Base-by-base conservation (phyloP, 257 asterid species). In the Capsicum baccatum region DNA sequence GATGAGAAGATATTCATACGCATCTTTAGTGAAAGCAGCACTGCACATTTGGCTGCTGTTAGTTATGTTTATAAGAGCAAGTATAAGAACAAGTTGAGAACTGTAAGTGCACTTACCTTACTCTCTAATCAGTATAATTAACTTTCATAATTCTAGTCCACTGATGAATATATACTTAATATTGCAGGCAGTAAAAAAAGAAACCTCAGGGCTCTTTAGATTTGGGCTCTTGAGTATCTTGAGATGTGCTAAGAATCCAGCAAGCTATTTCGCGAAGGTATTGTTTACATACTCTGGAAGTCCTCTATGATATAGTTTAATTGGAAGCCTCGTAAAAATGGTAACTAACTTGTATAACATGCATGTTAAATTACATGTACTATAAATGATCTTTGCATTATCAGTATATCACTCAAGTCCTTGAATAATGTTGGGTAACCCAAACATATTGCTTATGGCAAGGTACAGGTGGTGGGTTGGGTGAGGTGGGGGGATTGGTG, bases 221-320 rank as follows among this genome's bases (percentile, higher is more conserved):
- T 90, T 89, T 84, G 98, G 87, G 62, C 98, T 96, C 16, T 76
- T 91, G 91, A 90, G 96, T 66, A 88, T 94, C 79, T 82, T 96
- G 74, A 92, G 82, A 66, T 96, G 97, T 89, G 92, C 98, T 81
- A 92, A 87, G 85, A 94, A 96, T 88, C 97, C 98, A 6, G 97
- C 85, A 33, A 91, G 66, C 69, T 94, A 90, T 90, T 96, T 96
- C 83, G 97, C 99, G 6, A 96, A 92, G 99, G 99, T 96, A 90
- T 76, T 8, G 14, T 52, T 55, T 52, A 76, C 17, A 26, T 76
- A 13, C 81, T 76, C 26, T 17, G 47, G 47, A 76, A 52, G 26
- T 35, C 0, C 47, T 76, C 21, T 16, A 9, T 44, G 35, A 70
- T 17, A 44, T 0, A 17, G 4, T 8, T 69, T 69, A 39, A n/a